phyloP scores from a whole-genome alignment of 176 grass and related monocot genomes.

The Zea mays region DNA sequence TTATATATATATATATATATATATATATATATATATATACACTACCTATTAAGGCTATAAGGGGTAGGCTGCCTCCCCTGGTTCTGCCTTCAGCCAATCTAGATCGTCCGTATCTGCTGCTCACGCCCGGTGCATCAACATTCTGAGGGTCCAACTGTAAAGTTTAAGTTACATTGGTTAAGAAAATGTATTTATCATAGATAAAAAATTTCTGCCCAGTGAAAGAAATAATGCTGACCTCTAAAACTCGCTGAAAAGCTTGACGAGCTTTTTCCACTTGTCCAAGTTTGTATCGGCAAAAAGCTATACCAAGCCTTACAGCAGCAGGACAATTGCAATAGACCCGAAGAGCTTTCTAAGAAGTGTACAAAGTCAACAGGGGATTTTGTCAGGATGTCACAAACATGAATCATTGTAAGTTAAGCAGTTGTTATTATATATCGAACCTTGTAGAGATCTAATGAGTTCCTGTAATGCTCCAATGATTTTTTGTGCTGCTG shows the following conservation, averaged over 20 bases:
- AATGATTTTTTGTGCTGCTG: slow-evolving; percentile 81
- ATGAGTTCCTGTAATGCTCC: slow-evolving; percentile 73
- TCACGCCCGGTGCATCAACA: no score
- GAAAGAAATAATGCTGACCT: slow-evolving; percentile 45
- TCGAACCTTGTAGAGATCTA: slow-evolving; percentile 85
- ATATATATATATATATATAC: no score
- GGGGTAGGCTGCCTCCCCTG: no score
- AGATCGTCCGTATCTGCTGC: no score
- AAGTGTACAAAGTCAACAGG: slow-evolving; percentile 20
- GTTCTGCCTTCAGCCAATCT: no score
- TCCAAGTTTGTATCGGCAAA: slow-evolving; percentile 92
- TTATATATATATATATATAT: no score
- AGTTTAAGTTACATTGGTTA: slow-evolving; percentile 39
- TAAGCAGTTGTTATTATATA: background rate
- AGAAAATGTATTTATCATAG: background rate
- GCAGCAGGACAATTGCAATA: slow-evolving; percentile 70
- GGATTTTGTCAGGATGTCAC: slow-evolving; percentile 4
- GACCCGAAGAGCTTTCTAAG: slow-evolving; percentile 65
- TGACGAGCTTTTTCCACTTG: slow-evolving; percentile 85
- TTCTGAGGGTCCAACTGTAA: slow-evolving; percentile 88
- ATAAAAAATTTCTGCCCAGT: slow-evolving; percentile 18
- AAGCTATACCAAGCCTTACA: slow-evolving; percentile 91
- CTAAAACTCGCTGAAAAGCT: slow-evolving; percentile 86
- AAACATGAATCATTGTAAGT: slow-evolving; percentile 14
- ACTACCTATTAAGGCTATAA: no score